These are phyloP conservation scores for Lepidium didymum DNA, from an alignment of 345 rosid species.

Conservation along the genomic window DNA sequence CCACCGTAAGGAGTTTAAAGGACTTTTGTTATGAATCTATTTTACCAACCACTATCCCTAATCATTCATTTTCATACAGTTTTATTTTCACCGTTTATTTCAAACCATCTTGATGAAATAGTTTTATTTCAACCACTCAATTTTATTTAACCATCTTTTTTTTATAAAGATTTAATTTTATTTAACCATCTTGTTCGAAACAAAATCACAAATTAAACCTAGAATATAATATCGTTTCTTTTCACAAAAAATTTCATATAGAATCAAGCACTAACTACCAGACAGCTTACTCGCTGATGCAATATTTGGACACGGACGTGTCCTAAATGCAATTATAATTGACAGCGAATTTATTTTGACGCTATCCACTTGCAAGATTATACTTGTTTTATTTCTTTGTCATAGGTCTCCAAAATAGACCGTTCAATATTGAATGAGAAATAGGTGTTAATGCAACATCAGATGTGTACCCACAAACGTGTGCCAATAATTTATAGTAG, in stretches of 20 bases:
- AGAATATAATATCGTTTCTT: not conserved
- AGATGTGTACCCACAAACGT: not conserved
- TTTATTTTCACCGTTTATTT: no score
- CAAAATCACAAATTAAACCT: no score
- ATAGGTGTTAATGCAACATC: not conserved
- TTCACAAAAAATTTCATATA: not conserved
- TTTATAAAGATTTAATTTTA: no score
- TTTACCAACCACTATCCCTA: no score
- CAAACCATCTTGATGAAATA: no score
- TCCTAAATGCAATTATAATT: not conserved
- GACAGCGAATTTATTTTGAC: not conserved
- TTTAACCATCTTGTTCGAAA: no score
- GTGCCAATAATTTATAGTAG: no score
- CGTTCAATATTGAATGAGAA: not conserved
- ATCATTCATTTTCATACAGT: no score
- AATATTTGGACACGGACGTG: not conserved
- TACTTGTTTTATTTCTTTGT: not conserved
- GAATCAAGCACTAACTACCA: not conserved
- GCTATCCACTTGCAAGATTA: not conserved
- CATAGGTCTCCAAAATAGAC: not conserved
- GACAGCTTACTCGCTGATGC: not conserved
- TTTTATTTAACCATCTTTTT: no score
- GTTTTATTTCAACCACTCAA: no score
- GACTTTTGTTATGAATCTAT: no score
- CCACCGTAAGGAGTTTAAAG: no score